Conservation (phyloP, 768 basidiomycete species). For the Rhodotorula sphaerocarpa region DNA sequence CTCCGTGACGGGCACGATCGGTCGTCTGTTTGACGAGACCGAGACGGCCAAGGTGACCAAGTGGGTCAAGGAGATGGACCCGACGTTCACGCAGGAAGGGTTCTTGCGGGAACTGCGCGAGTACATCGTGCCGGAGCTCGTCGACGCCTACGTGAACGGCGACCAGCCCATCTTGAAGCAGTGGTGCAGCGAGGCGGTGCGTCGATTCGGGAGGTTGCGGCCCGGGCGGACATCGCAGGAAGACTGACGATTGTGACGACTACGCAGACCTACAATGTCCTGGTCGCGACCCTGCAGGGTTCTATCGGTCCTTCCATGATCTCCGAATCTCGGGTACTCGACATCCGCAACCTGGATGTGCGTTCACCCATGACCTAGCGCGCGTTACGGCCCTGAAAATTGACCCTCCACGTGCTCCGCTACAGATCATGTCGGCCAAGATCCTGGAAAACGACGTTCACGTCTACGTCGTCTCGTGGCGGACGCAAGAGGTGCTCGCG, state of each 20-base stretch:
- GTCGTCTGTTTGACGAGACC: constrained; percentile 83
- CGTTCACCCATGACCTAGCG: constrained; percentile 44
- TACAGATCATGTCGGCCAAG: constrained; percentile 71
- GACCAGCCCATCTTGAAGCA: constrained; percentile 73
- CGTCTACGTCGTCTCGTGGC: constrained; percentile 81
- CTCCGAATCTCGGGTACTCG: constrained; percentile 86
- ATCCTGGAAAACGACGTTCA: constrained; percentile 80
- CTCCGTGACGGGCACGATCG: constrained; percentile 71
- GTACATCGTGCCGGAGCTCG: constrained; percentile 95
- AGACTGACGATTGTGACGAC: not conserved
- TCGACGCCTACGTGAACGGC: constrained; percentile 87
- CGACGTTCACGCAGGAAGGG: constrained; percentile 69
- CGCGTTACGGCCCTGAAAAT: not conserved
- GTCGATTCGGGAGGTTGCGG: constrained; percentile 41
- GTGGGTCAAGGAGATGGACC: constrained; percentile 79
- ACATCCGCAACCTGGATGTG: constrained; percentile 96
- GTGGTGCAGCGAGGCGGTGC: constrained; percentile 93
- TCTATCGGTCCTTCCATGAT: constrained; percentile 82
- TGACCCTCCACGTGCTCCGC: not conserved
- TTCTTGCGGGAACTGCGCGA: constrained; percentile 87
- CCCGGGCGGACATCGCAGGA: not conserved
- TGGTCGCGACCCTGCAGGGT: constrained; percentile 95
- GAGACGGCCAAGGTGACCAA: constrained; percentile 93
- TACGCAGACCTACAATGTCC: constrained; percentile 96
- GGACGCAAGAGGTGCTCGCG: constrained; percentile 84